Base-by-base conservation (phyloP, 768 basidiomycete genomes). In the Ramaria sp. region DNA sequence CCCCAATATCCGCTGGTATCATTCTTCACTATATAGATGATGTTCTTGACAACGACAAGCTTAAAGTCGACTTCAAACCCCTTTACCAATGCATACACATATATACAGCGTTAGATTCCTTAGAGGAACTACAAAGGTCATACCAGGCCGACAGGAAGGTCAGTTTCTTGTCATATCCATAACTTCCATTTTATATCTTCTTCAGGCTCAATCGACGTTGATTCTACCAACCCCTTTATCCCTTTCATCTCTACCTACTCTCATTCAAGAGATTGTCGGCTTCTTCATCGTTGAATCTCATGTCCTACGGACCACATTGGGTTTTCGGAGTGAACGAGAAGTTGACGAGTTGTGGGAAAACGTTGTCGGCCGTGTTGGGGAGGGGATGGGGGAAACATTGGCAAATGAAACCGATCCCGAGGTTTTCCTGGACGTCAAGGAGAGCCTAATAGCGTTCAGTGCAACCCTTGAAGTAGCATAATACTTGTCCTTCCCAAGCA, bases 81-180 rank as follows among this genome's bases (percentile, higher is more conserved):
- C 69, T 99, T 12, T 95, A 91, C 61, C 90, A 97, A 69, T 95
- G 92, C 66, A 93, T 99, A 50, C 96, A 96, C 62, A 97, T 97
- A 57, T 95, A 98, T 67, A 82, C 86, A 55, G 82, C 92, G 5
- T 74, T 99, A 20, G 90, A 94, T 64, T 83, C 85, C n/a, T 75
- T 94, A 36, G 85, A 88, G 39, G 93, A 95, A 59, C 75, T 98
- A 9, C 90, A 91, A 54, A 79, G 77, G 51, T 94, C 85, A 30
- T 99, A 97, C 62, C 95, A 98, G 69, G 90, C 88, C n/a, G 96
- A 99, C 67, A 80, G 96, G 63, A 92, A 95, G 75, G 92, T 83
- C 62, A 36, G 66, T 55, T 12, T 44, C 5, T 10, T 18, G 4
- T 30, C 43, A 37, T 24, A 38, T 44, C 30, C 42, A 18, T 22